Evolutionary conservation across 2,329 filamentous ascomycete genomes (phyloP).

Genomic region (Fusarium sp.): DNA sequence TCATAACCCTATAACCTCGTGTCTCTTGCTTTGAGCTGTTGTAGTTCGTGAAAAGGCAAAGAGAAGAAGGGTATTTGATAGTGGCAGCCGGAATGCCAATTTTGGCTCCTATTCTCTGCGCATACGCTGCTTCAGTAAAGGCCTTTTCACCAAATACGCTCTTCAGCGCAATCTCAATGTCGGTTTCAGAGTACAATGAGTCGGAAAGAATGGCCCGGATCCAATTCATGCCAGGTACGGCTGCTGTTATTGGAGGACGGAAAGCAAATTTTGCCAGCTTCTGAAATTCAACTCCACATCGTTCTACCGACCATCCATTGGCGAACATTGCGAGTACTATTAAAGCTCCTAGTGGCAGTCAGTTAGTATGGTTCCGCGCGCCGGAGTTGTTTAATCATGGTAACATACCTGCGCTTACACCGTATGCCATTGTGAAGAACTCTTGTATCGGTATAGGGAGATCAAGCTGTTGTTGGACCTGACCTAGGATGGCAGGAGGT

Average conservation of each 20-base stretch:
- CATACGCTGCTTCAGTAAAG: neutral
- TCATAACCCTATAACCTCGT: neutral
- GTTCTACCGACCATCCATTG: conserved; percentile 12
- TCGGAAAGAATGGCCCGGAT: neutral
- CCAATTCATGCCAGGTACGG: neutral
- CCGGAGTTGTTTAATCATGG: no score
- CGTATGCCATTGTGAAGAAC: conserved; percentile 10
- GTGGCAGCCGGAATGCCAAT: conserved; percentile 1
- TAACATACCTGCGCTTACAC: conserved; percentile 15
- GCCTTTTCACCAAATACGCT: neutral
- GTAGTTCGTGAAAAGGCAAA: conserved; percentile 15
- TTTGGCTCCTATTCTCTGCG: conserved; percentile 1
- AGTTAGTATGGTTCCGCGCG: neutral
- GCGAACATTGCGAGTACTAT: neutral
- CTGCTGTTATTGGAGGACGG: neutral
- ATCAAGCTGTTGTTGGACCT: conserved; percentile 1
- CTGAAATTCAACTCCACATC: conserved; percentile 3
- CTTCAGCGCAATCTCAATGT: conserved; percentile 5
- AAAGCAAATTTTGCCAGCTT: conserved; percentile 7
- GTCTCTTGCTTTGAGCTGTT: neutral
- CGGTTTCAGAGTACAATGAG: neutral
- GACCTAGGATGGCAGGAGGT: neutral
- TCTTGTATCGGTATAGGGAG: conserved; percentile 23
- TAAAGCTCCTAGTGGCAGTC: neutral
- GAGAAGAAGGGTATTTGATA: neutral